A percentile compares a stretch with the other conserved stretches of the same genome.
Evolutionary conservation across 306 rosid species (phyloP).

Genomic region (Quercus ilex): DNA sequence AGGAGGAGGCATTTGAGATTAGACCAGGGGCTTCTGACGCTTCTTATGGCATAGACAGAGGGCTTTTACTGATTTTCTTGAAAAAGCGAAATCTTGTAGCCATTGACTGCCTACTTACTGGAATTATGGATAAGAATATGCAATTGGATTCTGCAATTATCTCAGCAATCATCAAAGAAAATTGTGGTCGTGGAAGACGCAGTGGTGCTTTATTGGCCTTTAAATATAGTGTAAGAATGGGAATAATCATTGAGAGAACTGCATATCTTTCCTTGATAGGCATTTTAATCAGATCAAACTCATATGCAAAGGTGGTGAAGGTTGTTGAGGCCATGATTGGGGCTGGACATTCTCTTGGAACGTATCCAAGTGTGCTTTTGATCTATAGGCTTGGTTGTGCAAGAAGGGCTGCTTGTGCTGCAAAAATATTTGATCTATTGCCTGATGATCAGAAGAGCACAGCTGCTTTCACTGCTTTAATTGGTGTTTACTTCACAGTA

Average conservation of each 20-base stretch:
- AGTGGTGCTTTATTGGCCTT: constrained; percentile 66
- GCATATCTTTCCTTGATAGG: constrained; percentile 61
- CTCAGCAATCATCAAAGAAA: constrained; percentile 57
- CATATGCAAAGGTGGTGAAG: constrained; percentile 41
- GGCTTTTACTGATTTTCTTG: constrained; percentile 52
- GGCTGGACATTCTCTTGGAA: constrained; percentile 68
- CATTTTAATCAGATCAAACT: constrained; percentile 48
- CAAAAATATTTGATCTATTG: constrained; percentile 52
- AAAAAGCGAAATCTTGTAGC: constrained; percentile 51
- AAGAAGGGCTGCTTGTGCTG: constrained; percentile 49
- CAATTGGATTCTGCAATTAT: constrained; percentile 36
- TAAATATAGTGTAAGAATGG: constrained; percentile 44
- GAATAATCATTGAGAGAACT: constrained; percentile 44
- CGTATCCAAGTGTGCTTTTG: constrained; percentile 51
- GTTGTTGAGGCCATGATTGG: constrained; percentile 52
- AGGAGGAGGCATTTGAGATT: constrained; percentile 29
- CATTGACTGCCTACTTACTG: constrained; percentile 50
- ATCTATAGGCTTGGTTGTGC: constrained; percentile 61
- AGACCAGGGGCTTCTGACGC: constrained; percentile 16
- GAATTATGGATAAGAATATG: constrained; percentile 44
- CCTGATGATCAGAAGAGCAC: constrained; percentile 62
- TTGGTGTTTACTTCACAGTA: constrained; percentile 55
- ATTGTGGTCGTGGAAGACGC: constrained; percentile 45
- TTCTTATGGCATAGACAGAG: constrained; percentile 33
- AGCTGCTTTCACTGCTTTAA: constrained; percentile 76